Percentiles rank a stretch among this genome's conserved stretches.
Evolutionary conservation across 164 flowering plant species (phyloP).

Genomic region (Chimonanthus praecox): DNA sequence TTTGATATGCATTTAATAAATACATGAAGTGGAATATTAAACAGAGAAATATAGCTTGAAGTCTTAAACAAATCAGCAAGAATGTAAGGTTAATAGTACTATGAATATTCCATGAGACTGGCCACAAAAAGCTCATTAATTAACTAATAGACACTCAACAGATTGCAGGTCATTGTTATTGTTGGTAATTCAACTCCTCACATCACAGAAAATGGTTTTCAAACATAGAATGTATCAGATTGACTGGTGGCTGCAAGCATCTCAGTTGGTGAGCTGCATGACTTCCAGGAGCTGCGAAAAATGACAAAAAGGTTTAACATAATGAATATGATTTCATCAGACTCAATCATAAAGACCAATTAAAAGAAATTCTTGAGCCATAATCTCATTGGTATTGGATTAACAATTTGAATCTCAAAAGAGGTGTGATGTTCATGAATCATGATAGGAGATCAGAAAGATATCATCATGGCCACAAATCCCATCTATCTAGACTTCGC

Average conservation of each 20-base stretch:
- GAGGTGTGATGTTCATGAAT: too few relatives aligned
- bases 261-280: neutral
- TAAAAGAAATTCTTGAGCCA: too few relatives aligned
- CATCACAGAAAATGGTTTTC: neutral
- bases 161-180: neutral
- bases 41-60: neutral
- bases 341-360: too few relatives aligned
- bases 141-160: neutral
- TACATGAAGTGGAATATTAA: neutral
- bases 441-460: too few relatives aligned
- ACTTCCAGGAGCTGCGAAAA: too few relatives aligned
- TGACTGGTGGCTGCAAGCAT: neutral
- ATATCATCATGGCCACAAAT: too few relatives aligned
- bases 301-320: too few relatives aligned
- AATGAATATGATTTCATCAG: too few relatives aligned
- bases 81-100: neutral
- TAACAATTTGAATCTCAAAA: too few relatives aligned
- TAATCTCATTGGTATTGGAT: too few relatives aligned
- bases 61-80: neutral
- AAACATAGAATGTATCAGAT: neutral
- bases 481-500: too few relatives aligned
- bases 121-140: neutral
- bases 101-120: neutral
- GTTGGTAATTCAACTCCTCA: neutral
- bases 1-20: neutral